Percentiles rank a stretch among this genome's conserved stretches.
These are phyloP conservation scores for Camellia granthamiana DNA, from an alignment of 148 eudicot genomes.

Conservation along the genomic window DNA sequence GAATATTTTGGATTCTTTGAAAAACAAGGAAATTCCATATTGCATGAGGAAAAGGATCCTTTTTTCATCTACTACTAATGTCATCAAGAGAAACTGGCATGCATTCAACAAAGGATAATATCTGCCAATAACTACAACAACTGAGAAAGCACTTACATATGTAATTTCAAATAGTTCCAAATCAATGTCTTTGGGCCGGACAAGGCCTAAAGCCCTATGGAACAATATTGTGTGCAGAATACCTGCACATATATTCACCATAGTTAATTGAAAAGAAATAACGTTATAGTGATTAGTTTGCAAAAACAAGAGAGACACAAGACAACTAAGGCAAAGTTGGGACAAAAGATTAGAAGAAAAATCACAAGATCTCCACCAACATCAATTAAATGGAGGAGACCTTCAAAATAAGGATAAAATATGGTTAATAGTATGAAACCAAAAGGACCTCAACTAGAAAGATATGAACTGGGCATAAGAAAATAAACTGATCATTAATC, in stretches of 20 bases:
- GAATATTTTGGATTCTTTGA: neutral
- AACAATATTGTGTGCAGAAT: constrained; percentile 88
- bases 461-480: neutral
- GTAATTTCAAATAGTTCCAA: constrained; percentile 94
- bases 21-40: neutral
- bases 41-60: neutral
- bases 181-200: constrained; percentile 84
- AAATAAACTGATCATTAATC: neutral
- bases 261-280: constrained; percentile 9
- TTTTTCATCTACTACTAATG: neutral
- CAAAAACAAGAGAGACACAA: neutral
- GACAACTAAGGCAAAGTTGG: neutral
- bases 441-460: neutral
- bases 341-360: neutral
- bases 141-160: constrained; percentile 55
- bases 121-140: neutral
- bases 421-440: neutral
- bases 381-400: too few species aligned
- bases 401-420: neutral
- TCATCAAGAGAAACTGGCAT: neutral
- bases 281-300: neutral
- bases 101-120: neutral
- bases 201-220: constrained; percentile 76
- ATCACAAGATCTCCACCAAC: neutral
- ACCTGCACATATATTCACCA: constrained; percentile 55